Percentiles rank a stretch among this genome's conserved stretches.
Evolutionary conservation across 1,284 basidiomycete species (phyloP).

Genomic region (Hemileia vastatrix): DNA sequence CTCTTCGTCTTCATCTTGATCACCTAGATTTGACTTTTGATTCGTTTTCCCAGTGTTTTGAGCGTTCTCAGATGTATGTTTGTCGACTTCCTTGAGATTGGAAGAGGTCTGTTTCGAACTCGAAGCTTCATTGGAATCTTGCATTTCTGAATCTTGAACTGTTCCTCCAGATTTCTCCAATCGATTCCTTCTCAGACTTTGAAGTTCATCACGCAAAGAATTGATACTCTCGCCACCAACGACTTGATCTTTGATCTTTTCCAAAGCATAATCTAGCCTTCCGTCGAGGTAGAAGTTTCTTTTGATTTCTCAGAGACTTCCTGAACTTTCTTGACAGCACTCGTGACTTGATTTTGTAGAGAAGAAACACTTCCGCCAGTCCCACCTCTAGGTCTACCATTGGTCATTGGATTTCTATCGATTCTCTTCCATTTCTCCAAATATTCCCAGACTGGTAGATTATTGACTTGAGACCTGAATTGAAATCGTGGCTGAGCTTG

Average conservation of each 20-base stretch:
- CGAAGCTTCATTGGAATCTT: neutral
- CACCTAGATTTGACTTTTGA: too few relatives aligned
- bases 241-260: neutral
- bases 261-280: neutral
- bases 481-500: constrained; percentile 25
- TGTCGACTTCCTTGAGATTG: too few relatives aligned
- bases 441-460: constrained; percentile 40
- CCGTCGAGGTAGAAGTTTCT: neutral
- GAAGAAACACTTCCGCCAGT: constrained; percentile 23
- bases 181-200: neutral
- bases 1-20: too few relatives aligned
- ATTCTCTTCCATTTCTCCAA: constrained; percentile 30
- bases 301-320: neutral
- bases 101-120: too few relatives aligned
- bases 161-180: neutral
- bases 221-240: neutral
- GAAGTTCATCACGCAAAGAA: neutral
- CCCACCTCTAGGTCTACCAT: constrained; percentile 33
- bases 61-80: too few relatives aligned
- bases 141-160: neutral
- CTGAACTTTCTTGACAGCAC: neutral
- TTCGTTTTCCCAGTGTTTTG: too few relatives aligned
- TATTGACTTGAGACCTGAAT: constrained; percentile 37
- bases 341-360: constrained; percentile 14
- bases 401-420: neutral